Base-by-base conservation (phyloP, 371 early-diverging fungal genomes). In the Apophysomyces variabilis region DNA sequence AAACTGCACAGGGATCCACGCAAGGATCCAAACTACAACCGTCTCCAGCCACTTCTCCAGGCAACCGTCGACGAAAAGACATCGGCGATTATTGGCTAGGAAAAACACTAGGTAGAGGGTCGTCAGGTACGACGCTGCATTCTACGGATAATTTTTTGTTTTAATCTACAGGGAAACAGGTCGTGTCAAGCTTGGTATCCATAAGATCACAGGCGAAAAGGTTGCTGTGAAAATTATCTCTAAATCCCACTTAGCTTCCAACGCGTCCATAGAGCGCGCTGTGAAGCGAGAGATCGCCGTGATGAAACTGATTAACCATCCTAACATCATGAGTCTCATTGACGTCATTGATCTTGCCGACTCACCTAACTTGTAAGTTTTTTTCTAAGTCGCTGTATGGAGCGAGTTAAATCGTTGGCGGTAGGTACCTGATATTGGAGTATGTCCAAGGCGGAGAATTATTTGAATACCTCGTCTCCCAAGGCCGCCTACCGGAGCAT, bases 401-500 rank as follows among this genome's bases (percentile, higher is more conserved):
- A 60, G 60, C 44, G 38, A 26, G 32, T 26, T 62, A 39, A 38
- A 59, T 66, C 38, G 45, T 41, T 66, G 32, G 3, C 38, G 57
- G 11, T 67, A 93, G 93, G 45, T 96, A 93, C 79, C 77, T 99
- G 66, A 89, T 99, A n/a, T 86, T 98, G 87, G 99, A 98, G 75
- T 95, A 95, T 77, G 92, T 96, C 66, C 91, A 92, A 70, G 99
- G 99, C 67, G 96, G 96, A 65, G 98, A 98, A 86, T 84, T 99
- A 67, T 95, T 97, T 72, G 97, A 98, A 65, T 91, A 95, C 68
- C 81, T 99, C 16, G 91, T 96, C 18, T 90, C 93, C 66, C 86
- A 91, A 66, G 97, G 97, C 11, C 78, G 92, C n/a, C 78, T 99
- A 37, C 74, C 85, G 13, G 99, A 99, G 71, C 65, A 66, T 11